Evolutionary conservation across 768 basidiomycete genomes (phyloP), one percentile per base, ranked within the genome.

Genomic region (Hygrophoropsis aurantiaca): DNA sequence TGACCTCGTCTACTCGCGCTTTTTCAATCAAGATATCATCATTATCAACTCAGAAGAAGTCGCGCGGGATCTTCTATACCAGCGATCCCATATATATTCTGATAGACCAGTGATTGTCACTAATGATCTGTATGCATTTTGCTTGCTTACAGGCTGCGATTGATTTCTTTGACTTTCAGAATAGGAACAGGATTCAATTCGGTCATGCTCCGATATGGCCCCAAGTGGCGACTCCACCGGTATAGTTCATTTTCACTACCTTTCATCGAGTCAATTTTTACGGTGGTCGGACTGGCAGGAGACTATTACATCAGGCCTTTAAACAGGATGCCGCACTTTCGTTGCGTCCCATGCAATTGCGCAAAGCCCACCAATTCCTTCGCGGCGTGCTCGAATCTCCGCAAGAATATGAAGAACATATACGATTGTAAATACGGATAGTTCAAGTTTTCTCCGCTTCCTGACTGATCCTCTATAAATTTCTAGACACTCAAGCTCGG

Each of bases 161-260:
- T 18, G 7, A 8, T 11, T 40, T 33, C 21, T 1, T 40, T 19
- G 5, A 40, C 40, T 36, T 6, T 21, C 16, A 65, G 61, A 46
- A 47, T 67, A 51, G 66, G 71, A 56, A 24, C 73, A 57, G 66
- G 62, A 56, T 62, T 64, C 38, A 62, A 67, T 44, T 56, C 64
- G 7, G 50, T 58, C 20, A 48, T 71, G 15, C 62, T 70, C 58
- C 59, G 57, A 8, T 74, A 75, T 47, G 73, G 70, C 1, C 58
- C 66, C 9, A 58, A 54, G 19, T 75, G 74, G 74, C 65, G 71
- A 21, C 53, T 56, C 25, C 66, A 72, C 20, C 62, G 59, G 27
- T 30, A 30, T 30, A 30, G 27, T 30, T 30, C 13, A 30, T 30
- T 13, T n/a, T n/a, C n/a, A n/a, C n/a, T n/a, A n/a, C n/a, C n/a